Conservation (phyloP, 192 early-diverging fungal species). For the Gaertneriomyces semiglobifer region DNA sequence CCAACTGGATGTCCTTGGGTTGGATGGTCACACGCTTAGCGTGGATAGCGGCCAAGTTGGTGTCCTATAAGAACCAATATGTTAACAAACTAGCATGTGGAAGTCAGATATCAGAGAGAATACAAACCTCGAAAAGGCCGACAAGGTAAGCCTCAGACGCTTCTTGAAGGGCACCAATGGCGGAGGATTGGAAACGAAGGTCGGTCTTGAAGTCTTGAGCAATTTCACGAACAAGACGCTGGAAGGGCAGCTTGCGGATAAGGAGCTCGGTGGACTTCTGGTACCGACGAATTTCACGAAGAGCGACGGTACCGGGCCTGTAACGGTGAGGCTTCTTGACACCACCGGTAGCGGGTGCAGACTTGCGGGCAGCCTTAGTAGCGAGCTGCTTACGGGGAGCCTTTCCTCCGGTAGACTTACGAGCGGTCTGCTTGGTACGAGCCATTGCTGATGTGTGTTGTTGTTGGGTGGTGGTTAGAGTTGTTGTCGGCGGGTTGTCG, state of each 20-base stretch:
- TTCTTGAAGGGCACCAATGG: conserved; percentile 98
- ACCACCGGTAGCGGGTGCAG: conserved; percentile 90
- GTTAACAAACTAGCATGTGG: background rate
- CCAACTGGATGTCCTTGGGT: conserved; percentile 97
- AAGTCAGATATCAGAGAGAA: background rate
- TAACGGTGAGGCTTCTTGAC: conserved; percentile 78
- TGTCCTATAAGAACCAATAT: conserved; percentile 51
- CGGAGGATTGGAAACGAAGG: conserved; percentile 97
- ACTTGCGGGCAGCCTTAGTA: conserved; percentile 96
- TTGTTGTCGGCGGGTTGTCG: background rate
- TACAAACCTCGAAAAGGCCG: conserved; percentile 49
- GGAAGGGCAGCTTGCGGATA: conserved; percentile 82
- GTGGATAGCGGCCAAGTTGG: conserved; percentile 97
- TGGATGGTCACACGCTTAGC: conserved; percentile 98
- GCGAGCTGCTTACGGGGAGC: conserved; percentile 87
- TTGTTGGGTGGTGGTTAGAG: background rate
- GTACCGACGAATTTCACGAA: conserved; percentile 80
- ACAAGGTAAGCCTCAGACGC: conserved; percentile 88
- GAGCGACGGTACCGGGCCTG: conserved; percentile 72
- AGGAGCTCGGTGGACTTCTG: conserved; percentile 79
- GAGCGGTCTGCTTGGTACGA: conserved; percentile 90
- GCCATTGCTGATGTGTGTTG: conserved; percentile 46
- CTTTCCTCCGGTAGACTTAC: conserved; percentile 99
- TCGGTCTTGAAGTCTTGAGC: conserved; percentile 99
- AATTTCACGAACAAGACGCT: conserved; percentile 93